Base-by-base conservation (phyloP, 306 rosid genomes). In the Geum urbanum region DNA sequence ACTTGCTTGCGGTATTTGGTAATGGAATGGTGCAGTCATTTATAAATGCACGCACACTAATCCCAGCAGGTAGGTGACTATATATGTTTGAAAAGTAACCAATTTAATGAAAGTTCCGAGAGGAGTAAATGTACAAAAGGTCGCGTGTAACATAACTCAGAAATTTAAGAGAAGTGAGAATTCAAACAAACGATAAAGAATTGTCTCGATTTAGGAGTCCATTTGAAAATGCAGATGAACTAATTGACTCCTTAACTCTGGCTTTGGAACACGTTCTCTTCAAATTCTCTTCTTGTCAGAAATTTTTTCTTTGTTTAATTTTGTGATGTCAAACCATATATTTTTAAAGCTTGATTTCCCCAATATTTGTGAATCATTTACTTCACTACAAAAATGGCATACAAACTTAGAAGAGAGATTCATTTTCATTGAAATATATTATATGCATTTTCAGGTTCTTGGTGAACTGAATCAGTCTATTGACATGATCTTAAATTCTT, bases 11-110 rank as follows among this genome's bases (percentile, higher is more conserved):
- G 56, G 82, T 88, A 77, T 94, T 91, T 77, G 87, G 87, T 73
- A 94, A 94, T 84, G 96, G 97, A 73, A 87, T 78, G 90, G 95
- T 92, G 82, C 96, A 89, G 73, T 87, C 96, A 58, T 92, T 92
- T 77, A 92, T 92, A 58, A 69, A 80, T 83, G 97, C 96, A 8
- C 82, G 82, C 13, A 92, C 97, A 4, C 83, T 92, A 55, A 57
- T 58, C 76, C 84, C 95, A 37, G 71, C 81, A 84, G 97, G 97
- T 92, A 81, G 67, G 32, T 56, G 16, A 8, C 9, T 24, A 14
- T 44, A 6, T 9, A 1, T 24, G 7, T 44, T 55, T 56, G 12
- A 52, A 37, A 7, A 18, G 15, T 13, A 20, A 15, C 22, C 8
- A 6, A 19, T 3, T 52, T 52, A 13, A 40, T 53, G 6, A 37